Base-by-base conservation (phyloP, 768 basidiomycete genomes). In the Sarcodon aspratus region DNA sequence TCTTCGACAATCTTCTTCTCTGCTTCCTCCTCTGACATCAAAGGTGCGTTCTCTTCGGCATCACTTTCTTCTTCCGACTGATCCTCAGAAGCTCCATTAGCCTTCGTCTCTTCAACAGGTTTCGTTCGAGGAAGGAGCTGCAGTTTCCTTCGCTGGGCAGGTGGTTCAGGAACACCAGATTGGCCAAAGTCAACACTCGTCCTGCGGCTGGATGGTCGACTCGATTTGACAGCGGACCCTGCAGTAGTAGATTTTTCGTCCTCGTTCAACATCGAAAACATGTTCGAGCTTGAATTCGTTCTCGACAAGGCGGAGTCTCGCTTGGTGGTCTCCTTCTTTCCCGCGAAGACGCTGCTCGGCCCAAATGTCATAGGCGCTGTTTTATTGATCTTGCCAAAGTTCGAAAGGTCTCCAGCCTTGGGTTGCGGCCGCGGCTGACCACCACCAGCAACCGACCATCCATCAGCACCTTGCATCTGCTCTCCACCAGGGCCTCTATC, bases 301-400 rank as follows among this genome's bases (percentile, higher is more conserved):
- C 90, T 79, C 7, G 88, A 85, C 8, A 95, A 64, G 3, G 88
- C 76, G 7, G 72, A 66, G 54, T 85, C 82, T 7, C 83, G 75
- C 36, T 60, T 57, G 63, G 85, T 82, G 56, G 53, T 62, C 13
- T 75, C 75, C 63, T 86, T 84, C 69, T 81, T 84, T 58, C 74
- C 78, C 38, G 77, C 72, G 63, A 94, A 96, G 18, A 94, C 83
- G 52, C 85, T 85, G 51, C 79, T 78, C 2, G 93, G 90, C 7
- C 89, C 91, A 61, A 96, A 88, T 1, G 80, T 79, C 66, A 85
- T 78, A 1, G 81, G 71, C 7, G 76, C 68, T 0, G 69, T 61
- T 67, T 76, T 78, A 60, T 68, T 81, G 61, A 95, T 85, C 71
- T 93, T 90, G 55, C 92, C 90, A 55, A 95, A 94, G 52, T 84